Evolutionary conservation across 805 yeast genomes (phyloP).

Genomic region (Saccharomycopsis capsularis): DNA sequence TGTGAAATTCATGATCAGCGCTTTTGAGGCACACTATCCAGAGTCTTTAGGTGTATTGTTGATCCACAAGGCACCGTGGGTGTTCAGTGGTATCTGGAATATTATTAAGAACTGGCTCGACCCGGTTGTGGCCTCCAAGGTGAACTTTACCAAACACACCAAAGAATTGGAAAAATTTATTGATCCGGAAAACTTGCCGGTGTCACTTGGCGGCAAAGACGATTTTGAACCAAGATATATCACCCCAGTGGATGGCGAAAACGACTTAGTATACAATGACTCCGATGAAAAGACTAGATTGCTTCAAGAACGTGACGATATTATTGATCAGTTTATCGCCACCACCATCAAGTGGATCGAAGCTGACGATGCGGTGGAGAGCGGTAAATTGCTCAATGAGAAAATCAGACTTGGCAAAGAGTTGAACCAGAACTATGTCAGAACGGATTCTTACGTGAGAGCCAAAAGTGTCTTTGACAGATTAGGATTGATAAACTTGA

Average conservation of each 20-base stretch:
- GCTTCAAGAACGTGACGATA: conserved; percentile 44
- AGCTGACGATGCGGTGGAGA: conserved; percentile 43
- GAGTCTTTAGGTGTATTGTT: conserved; percentile 80
- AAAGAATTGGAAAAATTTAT: conserved; percentile 64
- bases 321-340: conserved; percentile 48
- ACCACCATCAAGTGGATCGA: conserved; percentile 78
- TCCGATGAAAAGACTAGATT: conserved; percentile 41
- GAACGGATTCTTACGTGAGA: conserved; percentile 76
- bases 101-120: conserved; percentile 90
- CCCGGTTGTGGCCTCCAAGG: conserved; percentile 91
- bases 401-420: conserved; percentile 46
- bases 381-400: conserved; percentile 43
- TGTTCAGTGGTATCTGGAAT: conserved; percentile 91
- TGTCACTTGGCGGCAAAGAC: conserved; percentile 69
- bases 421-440: conserved; percentile 56
- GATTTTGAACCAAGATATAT: conserved; percentile 49
- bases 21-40: conserved; percentile 95
- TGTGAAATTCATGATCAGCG: conserved; percentile 79
- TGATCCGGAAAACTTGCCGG: conserved; percentile 53
- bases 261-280: conserved; percentile 37
- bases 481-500: conserved; percentile 36
- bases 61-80: conserved; percentile 95
- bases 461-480: conserved; percentile 76
- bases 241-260: conserved; percentile 54
- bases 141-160: conserved; percentile 66